A percentile compares a stretch with the other conserved stretches of the same genome.
phyloP scores from a whole-genome alignment of 2,329 filamentous ascomycete species.

The Dothideomycetidae sp. region DNA sequence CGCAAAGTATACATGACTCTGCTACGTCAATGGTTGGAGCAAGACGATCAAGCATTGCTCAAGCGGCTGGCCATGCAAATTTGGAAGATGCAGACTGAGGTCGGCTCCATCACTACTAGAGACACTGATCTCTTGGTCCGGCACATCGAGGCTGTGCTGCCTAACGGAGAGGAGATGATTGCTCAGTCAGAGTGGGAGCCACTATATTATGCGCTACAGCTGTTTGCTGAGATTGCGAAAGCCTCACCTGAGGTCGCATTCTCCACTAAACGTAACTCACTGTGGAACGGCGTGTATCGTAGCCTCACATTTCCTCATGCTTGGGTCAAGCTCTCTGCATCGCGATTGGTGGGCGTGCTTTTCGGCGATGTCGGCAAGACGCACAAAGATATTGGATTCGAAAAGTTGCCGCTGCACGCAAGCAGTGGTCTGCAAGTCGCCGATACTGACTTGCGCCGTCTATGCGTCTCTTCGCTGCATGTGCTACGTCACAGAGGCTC shows the following conservation, averaged over 20 bases:
- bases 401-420: conserved; percentile 48
- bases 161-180: conserved; percentile 37
- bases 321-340: conserved; percentile 62
- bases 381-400: conserved; percentile 37
- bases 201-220: conserved; percentile 56
- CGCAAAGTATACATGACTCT: conserved; percentile 55
- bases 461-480: conserved; percentile 42
- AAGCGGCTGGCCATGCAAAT: conserved; percentile 62
- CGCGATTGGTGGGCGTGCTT: conserved; percentile 61
- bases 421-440: conserved; percentile 57
- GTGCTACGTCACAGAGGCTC: conserved; percentile 42
- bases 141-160: conserved; percentile 31
- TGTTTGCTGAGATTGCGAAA: conserved; percentile 53
- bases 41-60: conserved; percentile 57
- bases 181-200: conserved; percentile 53
- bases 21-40: conserved; percentile 57
- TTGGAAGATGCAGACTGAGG: conserved; percentile 72
- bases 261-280: conserved; percentile 40
- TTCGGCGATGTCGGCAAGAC: conserved; percentile 63
- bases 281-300: conserved; percentile 57
- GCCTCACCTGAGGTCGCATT: conserved; percentile 52
- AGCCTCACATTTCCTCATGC: conserved; percentile 52
- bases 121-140: conserved; percentile 47
- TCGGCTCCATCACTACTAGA: conserved; percentile 46
- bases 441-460: conserved; percentile 46